phyloP scores from a whole-genome alignment of 2,329 filamentous ascomycete species.

The Colletotrichum viniferum region DNA sequence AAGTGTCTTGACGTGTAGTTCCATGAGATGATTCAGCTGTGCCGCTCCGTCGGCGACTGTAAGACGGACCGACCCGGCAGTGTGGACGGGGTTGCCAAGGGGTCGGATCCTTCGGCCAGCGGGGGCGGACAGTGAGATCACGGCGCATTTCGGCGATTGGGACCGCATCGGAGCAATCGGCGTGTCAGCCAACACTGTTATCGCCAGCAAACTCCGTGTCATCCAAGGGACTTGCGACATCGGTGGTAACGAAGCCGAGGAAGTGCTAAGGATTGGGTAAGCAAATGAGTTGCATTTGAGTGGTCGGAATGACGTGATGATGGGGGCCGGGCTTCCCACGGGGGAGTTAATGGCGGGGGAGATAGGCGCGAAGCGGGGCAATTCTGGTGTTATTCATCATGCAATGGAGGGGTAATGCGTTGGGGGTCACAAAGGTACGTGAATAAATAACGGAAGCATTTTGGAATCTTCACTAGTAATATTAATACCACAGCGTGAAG shows the following conservation, averaged over 20 bases:
- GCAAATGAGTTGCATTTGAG: background rate
- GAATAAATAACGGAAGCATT: background rate
- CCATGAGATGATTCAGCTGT: background rate
- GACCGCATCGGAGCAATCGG: background rate
- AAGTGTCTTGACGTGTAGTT: background rate
- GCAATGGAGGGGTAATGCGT: constrained; percentile 15
- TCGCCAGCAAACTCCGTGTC: background rate
- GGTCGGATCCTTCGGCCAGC: background rate
- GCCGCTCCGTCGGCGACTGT: background rate
- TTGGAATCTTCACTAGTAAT: background rate
- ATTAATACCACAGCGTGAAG: background rate
- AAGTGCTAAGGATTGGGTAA: background rate
- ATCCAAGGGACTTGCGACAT: background rate
- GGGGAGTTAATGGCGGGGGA: background rate
- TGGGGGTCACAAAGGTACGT: background rate
- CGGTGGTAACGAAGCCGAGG: constrained; percentile 1
- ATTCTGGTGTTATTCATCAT: background rate
- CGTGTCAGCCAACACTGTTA: background rate
- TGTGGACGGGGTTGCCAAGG: background rate
- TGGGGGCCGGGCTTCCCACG: background rate
- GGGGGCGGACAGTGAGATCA: background rate
- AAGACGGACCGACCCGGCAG: background rate
- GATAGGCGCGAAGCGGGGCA: background rate
- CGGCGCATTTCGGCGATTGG: background rate
- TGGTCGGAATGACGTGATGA: constrained; percentile 10